Evolutionary conservation across 2,329 filamentous ascomycete genomes (phyloP).

Genomic region (Elsinoe necatrix): DNA sequence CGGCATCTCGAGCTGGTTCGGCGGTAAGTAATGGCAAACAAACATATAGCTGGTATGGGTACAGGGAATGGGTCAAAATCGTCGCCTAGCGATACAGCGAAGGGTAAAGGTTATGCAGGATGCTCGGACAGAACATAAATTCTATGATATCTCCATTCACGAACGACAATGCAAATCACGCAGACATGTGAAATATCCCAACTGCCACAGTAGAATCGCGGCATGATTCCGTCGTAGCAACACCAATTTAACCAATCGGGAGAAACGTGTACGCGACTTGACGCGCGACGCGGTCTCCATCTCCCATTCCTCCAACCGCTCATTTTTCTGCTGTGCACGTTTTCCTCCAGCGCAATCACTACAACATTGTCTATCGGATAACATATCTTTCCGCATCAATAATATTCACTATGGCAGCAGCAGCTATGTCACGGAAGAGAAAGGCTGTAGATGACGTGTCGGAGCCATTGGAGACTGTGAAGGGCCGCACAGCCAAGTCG

Average conservation of each 20-base stretch:
- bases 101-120: background rate
- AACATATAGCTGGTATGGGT: background rate
- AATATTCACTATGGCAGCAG: slow-evolving; percentile 8
- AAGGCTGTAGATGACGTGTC: slow-evolving; percentile 4
- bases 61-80: background rate
- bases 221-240: slow-evolving; percentile 10
- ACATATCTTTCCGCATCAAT: slow-evolving; percentile 2
- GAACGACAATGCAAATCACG: background rate
- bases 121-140: background rate
- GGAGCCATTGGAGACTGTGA: background rate
- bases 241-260: slow-evolving; percentile 14
- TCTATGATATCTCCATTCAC: background rate
- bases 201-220: background rate
- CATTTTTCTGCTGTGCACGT: background rate
- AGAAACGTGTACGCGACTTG: slow-evolving; percentile 10
- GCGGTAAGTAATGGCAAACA: slow-evolving; percentile 26
- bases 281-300: slow-evolving; percentile 12
- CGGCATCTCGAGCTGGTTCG: slow-evolving; percentile 77
- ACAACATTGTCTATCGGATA: slow-evolving; percentile 1
- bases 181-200: background rate
- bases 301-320: background rate
- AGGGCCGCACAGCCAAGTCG: background rate
- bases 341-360: background rate
- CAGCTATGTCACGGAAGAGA: slow-evolving; percentile 9
- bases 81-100: slow-evolving; percentile 5